Percentiles rank a stretch among this genome's conserved stretches.
Conservation (phyloP, 169 alveolate species). For the Plasmodium coatneyi region DNA sequence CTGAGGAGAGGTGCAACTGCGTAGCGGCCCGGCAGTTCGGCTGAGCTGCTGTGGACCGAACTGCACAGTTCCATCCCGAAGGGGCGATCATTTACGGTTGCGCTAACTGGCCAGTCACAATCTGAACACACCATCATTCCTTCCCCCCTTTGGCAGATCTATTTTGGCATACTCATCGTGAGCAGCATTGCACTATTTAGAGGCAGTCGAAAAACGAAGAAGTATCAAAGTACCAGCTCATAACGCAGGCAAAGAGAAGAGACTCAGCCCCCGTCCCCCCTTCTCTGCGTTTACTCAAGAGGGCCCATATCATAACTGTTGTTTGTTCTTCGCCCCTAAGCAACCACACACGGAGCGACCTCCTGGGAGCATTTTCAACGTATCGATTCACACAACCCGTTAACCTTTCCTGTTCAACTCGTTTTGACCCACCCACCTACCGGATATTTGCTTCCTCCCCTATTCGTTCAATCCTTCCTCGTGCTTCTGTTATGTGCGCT, state of each 20-base stretch:
- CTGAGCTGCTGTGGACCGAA: neutral
- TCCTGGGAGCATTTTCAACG: neutral
- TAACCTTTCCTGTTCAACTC: neutral
- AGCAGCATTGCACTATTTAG: constrained; percentile 27
- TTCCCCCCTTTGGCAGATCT: constrained; percentile 24
- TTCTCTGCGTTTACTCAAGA: neutral
- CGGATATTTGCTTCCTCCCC: neutral
- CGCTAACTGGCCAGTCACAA: neutral
- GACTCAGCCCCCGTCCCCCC: neutral
- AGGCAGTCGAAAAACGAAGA: constrained; percentile 23
- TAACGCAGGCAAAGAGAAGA: neutral
- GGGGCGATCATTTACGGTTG: neutral
- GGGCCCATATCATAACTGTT: neutral
- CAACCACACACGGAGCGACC: neutral
- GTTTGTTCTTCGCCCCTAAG: neutral
- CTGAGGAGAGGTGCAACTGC: neutral
- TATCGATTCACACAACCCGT: neutral
- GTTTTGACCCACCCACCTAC: neutral
- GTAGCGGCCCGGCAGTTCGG: neutral
- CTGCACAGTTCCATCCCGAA: neutral
- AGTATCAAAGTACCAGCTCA: constrained; percentile 4
- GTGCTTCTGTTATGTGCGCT: neutral
- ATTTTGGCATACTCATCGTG: constrained; percentile 33
- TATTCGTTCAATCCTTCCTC: neutral
- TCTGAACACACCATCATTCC: neutral